Evolutionary conservation across 202 grass and related monocot species (phyloP).

Genomic region (Saccharum hybrid): DNA sequence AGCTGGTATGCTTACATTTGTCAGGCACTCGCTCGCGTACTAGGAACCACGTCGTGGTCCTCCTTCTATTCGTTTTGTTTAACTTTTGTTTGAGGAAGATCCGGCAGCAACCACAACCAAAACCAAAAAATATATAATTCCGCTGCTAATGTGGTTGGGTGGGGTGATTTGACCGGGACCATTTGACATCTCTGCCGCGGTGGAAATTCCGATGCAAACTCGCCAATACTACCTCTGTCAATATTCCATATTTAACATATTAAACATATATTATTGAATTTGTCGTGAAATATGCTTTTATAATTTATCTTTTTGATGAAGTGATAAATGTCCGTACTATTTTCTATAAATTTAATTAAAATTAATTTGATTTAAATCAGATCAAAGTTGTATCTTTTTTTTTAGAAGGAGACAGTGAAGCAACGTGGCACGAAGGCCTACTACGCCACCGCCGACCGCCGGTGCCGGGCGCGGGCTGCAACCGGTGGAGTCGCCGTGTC

Average conservation of each 20-base stretch:
- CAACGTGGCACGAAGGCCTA: background rate
- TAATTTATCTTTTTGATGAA: too few relatives aligned
- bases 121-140: background rate
- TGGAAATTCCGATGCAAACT: constrained; percentile 41
- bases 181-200: constrained; percentile 39
- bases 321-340: background rate
- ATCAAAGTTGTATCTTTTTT: background rate
- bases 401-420: background rate
- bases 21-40: background rate
- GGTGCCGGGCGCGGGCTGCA: constrained; percentile 17
- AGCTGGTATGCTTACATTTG: background rate
- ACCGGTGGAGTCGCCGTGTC: constrained; percentile 57
- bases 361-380: background rate
- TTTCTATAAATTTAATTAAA: background rate
- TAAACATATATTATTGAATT: background rate
- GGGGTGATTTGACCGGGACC: constrained; percentile 48
- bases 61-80: background rate
- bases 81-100: background rate
- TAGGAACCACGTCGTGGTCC: constrained; percentile 4
- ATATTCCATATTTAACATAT: background rate
- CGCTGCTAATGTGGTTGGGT: constrained; percentile 12
- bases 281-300: background rate
- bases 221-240: background rate
- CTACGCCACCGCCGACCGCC: background rate
- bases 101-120: background rate